Base-by-base conservation (phyloP, 148 eudicot genomes). In the Diospyros lotus region DNA sequence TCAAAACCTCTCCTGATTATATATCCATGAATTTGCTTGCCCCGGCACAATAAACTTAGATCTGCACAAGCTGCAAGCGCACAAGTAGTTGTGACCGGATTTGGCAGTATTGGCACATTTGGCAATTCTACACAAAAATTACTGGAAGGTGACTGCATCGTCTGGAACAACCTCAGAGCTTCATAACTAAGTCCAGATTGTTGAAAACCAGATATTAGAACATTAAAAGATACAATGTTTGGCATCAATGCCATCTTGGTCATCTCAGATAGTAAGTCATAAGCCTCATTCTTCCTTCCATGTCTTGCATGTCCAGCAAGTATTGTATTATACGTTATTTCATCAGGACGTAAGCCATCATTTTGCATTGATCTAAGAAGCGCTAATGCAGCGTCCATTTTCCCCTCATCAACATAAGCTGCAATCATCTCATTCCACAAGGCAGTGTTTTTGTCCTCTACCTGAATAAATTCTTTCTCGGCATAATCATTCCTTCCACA, bases 381-480 rank as follows among this genome's bases (percentile, higher is more conserved):
- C 66, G 44, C 70, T 44, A 80, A 64, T 39, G 84, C 88, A 7
- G 70, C 50, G 43, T 75, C 80, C 44, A 78, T 50, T 55, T 81
- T 76, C 67, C 87, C 84, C 18, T 78, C 87, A 69, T 81, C 83
- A 52, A 65, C 72, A 78, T 82, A 84, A 77, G 82, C 86, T 71
- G 86, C 91, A 39, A 86, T 75, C 87, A 88, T 86, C 82, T 82
- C 91, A 63, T 86, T 88, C 80, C 87, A 88, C 64, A 88, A 15
- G 43, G 81, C 74, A 60, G 80, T 75, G 66, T 76, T 86, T 68
- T 84, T 88, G 67, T 79, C 58, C 74, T 78, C 68, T 53, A 78
- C 58, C 52, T 69, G 73, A 62, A 9, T 39, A 65, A 86, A 86
- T 51, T 84, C 75, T 18, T 53, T 81, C 71, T 81, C 87, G 15